Percentiles rank a stretch among this genome's conserved stretches.
phyloP scores from a whole-genome alignment of 2,329 filamentous ascomycete genomes.

The Aaosphaeria pasadenensis region DNA sequence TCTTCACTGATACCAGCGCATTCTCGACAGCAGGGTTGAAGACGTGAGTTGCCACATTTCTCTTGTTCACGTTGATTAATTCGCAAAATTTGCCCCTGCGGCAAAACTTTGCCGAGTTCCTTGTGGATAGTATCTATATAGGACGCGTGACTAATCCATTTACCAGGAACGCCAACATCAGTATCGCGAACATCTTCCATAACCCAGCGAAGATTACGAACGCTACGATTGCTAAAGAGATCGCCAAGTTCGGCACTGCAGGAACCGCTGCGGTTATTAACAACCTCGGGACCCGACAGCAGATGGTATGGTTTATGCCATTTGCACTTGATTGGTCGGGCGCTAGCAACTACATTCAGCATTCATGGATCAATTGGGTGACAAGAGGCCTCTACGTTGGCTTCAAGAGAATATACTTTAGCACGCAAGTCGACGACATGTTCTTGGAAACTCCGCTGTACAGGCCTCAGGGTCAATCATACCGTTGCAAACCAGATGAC shows the following conservation, averaged over 20 bases:
- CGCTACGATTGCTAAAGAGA: slow-evolving; percentile 50
- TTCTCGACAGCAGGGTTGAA: slow-evolving; percentile 57
- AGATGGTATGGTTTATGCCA: slow-evolving; percentile 61
- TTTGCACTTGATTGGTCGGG: slow-evolving; percentile 53
- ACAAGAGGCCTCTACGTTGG: slow-evolving; percentile 58
- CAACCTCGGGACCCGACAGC: slow-evolving; percentile 54
- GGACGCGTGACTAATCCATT: slow-evolving; percentile 10
- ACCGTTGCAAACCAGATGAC: slow-evolving; percentile 44
- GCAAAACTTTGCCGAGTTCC: slow-evolving; percentile 3
- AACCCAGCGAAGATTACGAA: slow-evolving; percentile 57
- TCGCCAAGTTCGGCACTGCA: slow-evolving; percentile 53
- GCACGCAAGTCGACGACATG: slow-evolving; percentile 62
- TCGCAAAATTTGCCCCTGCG: slow-evolving; percentile 3
- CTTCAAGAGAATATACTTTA: slow-evolving; percentile 54
- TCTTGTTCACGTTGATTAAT: neutral
- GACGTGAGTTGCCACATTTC: slow-evolving; percentile 23
- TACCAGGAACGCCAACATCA: slow-evolving; percentile 23
- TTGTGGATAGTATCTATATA: slow-evolving; percentile 7
- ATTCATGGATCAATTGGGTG: slow-evolving; percentile 62
- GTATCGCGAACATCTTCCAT: slow-evolving; percentile 50
- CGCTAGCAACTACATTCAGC: slow-evolving; percentile 58
- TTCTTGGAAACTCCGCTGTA: slow-evolving; percentile 49
- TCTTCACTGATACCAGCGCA: slow-evolving; percentile 52
- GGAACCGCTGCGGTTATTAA: slow-evolving; percentile 60
- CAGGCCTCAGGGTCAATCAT: slow-evolving; percentile 46